These are phyloP conservation scores for Teratosphaeria destructans DNA, from an alignment of 2,329 filamentous ascomycete species.

Conservation along the genomic window DNA sequence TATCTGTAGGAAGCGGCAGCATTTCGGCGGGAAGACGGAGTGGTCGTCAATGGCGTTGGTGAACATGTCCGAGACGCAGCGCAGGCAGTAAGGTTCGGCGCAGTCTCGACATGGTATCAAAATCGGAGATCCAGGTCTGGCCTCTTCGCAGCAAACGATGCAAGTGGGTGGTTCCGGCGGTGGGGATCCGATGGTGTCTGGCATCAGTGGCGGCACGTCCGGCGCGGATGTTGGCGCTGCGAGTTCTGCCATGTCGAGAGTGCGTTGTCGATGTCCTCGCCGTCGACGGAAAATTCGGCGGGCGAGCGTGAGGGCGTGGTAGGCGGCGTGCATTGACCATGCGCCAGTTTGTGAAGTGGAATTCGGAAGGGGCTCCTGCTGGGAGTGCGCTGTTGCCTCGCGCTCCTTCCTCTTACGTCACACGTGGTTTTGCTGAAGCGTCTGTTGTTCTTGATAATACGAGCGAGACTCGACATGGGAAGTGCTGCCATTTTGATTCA, in stretches of 20 bases:
- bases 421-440: not conserved
- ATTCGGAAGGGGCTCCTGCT: not conserved
- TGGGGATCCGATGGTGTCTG: not conserved
- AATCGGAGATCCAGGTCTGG: slow-evolving; percentile 2
- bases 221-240: not conserved
- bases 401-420: not conserved
- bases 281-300: not conserved
- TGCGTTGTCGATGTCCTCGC: not conserved
- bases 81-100: slow-evolving; percentile 22
- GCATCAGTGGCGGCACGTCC: not conserved
- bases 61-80: slow-evolving; percentile 34
- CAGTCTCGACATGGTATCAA: slow-evolving; percentile 26
- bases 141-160: slow-evolving; percentile 15
- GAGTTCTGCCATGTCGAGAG: not conserved
- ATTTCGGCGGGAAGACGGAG: slow-evolving; percentile 36
- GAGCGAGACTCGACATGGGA: not conserved
- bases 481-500: not conserved
- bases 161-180: slow-evolving; percentile 10
- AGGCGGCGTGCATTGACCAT: not conserved
- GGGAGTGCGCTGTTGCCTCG: not conserved
- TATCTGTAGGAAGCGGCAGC: slow-evolving; percentile 36
- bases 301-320: not conserved
- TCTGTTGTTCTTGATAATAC: not conserved
- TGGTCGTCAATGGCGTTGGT: slow-evolving; percentile 29
- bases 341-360: not conserved